Conservation (phyloP, 1,284 basidiomycete genomes). For the Pterulicium gracile region DNA sequence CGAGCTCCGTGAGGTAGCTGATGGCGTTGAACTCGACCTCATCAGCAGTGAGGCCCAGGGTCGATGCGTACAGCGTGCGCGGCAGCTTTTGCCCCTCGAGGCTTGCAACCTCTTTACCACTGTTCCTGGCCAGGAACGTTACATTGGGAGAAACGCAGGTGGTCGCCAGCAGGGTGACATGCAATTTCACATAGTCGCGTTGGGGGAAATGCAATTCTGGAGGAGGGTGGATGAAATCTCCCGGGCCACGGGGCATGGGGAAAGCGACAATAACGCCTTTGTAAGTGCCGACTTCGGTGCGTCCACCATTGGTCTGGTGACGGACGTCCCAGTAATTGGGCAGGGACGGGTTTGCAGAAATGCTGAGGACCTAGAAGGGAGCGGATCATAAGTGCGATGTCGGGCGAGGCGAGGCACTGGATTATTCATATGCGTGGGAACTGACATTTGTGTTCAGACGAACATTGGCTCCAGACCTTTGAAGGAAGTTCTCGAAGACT, state of each 20-base stretch:
- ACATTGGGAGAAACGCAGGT: constrained; percentile 52
- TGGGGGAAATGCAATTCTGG: constrained; percentile 40
- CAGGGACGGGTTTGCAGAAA: constrained; percentile 27
- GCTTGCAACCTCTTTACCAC: constrained; percentile 39
- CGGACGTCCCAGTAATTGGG: constrained; percentile 38
- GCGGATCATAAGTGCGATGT: not conserved
- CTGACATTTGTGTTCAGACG: constrained; percentile 59
- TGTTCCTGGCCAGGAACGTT: constrained; percentile 58
- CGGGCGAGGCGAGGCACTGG: not conserved
- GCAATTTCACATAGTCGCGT: constrained; percentile 71
- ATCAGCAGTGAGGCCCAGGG: constrained; percentile 27
- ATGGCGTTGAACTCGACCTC: constrained; percentile 83
- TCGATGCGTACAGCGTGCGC: not conserved
- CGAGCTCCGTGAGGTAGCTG: constrained; percentile 39
- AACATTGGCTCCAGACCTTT: constrained; percentile 56
- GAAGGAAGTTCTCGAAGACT: constrained; percentile 78
- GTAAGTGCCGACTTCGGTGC: constrained; percentile 28
- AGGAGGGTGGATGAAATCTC: not conserved
- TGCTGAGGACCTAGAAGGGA: constrained; percentile 35
- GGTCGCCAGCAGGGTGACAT: constrained; percentile 86
- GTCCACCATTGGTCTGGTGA: constrained; percentile 24
- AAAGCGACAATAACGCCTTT: constrained; percentile 31
- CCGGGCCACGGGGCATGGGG: not conserved
- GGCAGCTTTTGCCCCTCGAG: constrained; percentile 17
- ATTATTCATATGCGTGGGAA: constrained; percentile 1